A percentile compares a stretch with the other conserved stretches of the same genome.
Conservation (phyloP, 345 rosid species). For the Firmiana major region DNA sequence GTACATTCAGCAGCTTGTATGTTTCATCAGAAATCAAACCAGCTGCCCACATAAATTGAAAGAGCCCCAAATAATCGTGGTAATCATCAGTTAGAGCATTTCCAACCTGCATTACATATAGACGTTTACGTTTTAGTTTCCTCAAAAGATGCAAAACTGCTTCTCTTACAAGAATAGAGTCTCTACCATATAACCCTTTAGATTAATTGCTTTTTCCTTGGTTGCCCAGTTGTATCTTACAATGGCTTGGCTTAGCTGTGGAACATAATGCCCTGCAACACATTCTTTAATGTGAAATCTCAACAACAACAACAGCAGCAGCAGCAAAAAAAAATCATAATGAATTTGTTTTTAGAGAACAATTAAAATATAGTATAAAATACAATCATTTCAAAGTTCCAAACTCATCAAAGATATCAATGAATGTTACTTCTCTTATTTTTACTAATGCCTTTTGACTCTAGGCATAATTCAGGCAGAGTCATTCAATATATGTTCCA, state of each 20-base stretch:
- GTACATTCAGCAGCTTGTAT: slow-evolving; percentile 52
- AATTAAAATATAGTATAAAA: neutral
- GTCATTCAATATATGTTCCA: neutral
- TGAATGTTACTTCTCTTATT: neutral
- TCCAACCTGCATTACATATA: slow-evolving; percentile 65
- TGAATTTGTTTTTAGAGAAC: neutral
- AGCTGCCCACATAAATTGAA: slow-evolving; percentile 78
- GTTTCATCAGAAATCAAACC: slow-evolving; percentile 91
- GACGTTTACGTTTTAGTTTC: slow-evolving; percentile 9
- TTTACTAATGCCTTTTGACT: neutral
- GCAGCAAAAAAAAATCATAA: neutral
- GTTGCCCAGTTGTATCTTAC: slow-evolving; percentile 50
- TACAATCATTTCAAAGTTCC: neutral
- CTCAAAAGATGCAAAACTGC: neutral
- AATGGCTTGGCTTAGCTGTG: slow-evolving; percentile 84
- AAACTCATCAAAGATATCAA: neutral
- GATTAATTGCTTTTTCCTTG: slow-evolving; percentile 45
- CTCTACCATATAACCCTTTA: slow-evolving; percentile 87
- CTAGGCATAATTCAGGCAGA: neutral
- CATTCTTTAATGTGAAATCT: neutral
- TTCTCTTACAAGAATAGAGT: slow-evolving; percentile 5
- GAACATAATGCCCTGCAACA: slow-evolving; percentile 86
- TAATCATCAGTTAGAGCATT: slow-evolving; percentile 88
- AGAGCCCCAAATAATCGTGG: slow-evolving; percentile 74
- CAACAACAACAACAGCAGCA: neutral